phyloP scores from a whole-genome alignment of 139 green algal genomes.

The Diplosphaera chodatii region DNA sequence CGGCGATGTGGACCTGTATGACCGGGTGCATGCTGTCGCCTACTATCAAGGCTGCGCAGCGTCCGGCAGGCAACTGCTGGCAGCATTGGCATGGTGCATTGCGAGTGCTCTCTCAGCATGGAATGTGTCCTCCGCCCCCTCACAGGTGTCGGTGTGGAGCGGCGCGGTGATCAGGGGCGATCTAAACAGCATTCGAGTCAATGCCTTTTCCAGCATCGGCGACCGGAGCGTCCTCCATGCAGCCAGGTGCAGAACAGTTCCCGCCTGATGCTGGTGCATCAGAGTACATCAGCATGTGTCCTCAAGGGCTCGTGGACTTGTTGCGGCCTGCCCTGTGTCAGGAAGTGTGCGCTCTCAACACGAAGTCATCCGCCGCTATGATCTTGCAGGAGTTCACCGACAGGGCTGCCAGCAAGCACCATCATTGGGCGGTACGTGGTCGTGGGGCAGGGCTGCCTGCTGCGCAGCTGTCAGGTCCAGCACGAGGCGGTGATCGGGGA shows the following conservation, averaged over 20 bases:
- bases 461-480: conserved; percentile 69
- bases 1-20: conserved; percentile 81
- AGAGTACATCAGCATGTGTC: no score
- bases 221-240: conserved; percentile 84
- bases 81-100: not conserved
- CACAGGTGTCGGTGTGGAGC: conserved; percentile 76
- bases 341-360: no score
- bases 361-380: no score
- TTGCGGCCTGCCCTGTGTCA: no score
- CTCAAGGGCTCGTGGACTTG: no score
- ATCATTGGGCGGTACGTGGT: conserved; percentile 71
- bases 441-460: conserved; percentile 69
- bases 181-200: conserved; percentile 78
- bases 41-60: no score
- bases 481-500: conserved; percentile 67
- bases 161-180: conserved; percentile 78
- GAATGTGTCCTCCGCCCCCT: not conserved
- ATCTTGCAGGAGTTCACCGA: conserved; percentile 62
- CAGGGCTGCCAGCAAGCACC: conserved; percentile 71
- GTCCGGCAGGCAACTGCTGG: not conserved
- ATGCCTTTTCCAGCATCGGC: conserved; percentile 58
- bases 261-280: no score
- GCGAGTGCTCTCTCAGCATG: no score
- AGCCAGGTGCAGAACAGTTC: conserved; percentile 57
- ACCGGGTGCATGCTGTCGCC: no score